These are phyloP conservation scores for Claviceps sp. DNA, from an alignment of 2,329 filamentous ascomycete genomes.

Conservation along the genomic window DNA sequence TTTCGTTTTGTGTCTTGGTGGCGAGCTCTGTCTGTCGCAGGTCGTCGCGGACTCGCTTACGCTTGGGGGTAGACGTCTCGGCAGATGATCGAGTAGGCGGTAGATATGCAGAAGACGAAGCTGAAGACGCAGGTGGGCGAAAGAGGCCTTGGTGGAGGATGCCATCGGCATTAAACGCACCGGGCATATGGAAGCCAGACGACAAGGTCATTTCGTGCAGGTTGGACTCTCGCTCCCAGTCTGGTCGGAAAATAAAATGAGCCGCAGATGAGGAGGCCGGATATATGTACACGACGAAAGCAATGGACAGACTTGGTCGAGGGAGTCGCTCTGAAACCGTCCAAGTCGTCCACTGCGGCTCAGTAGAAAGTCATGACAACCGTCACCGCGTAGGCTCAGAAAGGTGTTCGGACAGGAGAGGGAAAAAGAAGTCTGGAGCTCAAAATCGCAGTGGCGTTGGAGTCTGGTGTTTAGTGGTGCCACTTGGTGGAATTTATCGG, in stretches of 20 bases:
- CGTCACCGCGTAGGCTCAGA: not conserved
- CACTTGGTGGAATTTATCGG: not conserved
- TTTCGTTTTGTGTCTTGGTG: not conserved
- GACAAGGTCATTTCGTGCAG: conserved; percentile 1
- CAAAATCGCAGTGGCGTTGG: not conserved
- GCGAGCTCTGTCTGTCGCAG: not conserved
- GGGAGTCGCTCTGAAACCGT: not conserved
- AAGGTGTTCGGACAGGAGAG: not conserved
- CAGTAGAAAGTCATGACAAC: not conserved
- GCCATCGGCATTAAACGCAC: conserved; percentile 21
- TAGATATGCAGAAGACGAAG: conserved; percentile 27
- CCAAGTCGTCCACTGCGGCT: not conserved
- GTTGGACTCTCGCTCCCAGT: not conserved
- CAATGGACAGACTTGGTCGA: not conserved
- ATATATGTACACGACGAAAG: not conserved
- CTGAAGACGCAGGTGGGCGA: conserved; percentile 30
- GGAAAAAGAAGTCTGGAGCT: not conserved
- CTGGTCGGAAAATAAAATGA: not conserved
- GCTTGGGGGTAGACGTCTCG: conserved; percentile 22
- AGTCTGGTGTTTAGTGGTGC: not conserved
- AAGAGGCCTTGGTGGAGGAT: conserved; percentile 31
- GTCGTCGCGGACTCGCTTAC: conserved; percentile 29
- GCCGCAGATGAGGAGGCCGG: not conserved
- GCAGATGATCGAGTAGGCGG: conserved; percentile 12
- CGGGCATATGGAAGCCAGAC: conserved; percentile 22